These are phyloP conservation scores for Vitis cinerea DNA, from an alignment of 164 flowering plant species.

Conservation along the genomic window DNA sequence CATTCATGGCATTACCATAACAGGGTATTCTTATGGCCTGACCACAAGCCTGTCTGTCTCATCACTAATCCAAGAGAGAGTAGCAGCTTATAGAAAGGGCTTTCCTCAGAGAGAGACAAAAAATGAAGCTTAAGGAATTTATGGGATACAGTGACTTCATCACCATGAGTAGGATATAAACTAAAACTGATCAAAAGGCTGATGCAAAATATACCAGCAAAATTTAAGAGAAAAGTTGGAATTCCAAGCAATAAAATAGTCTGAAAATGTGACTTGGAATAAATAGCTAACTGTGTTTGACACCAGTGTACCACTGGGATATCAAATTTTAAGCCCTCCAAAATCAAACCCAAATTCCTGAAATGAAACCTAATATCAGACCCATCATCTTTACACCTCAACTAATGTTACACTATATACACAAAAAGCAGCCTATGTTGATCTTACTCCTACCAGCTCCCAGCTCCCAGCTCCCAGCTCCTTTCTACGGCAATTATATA, in stretches of 20 bases:
- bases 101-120: too few relatives aligned
- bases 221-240: too few relatives aligned
- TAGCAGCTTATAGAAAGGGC: too few relatives aligned
- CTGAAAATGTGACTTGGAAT: background rate
- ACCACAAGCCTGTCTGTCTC: too few relatives aligned
- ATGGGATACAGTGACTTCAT: too few relatives aligned
- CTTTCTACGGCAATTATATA: constrained; percentile 19
- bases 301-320: constrained; percentile 1
- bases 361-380: constrained; percentile 21
- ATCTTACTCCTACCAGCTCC: constrained; percentile 5
- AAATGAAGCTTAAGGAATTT: too few relatives aligned
- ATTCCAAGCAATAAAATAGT: background rate
- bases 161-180: too few relatives aligned
- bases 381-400: constrained; percentile 34
- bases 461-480: background rate
- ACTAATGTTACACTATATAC: constrained; percentile 42
- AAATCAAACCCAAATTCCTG: constrained; percentile 13
- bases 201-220: too few relatives aligned
- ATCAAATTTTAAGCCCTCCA: constrained; percentile 8
- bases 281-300: constrained; percentile 1
- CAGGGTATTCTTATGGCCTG: too few relatives aligned
- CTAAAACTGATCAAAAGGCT: too few relatives aligned
- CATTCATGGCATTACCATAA: too few relatives aligned
- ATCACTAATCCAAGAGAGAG: too few relatives aligned
- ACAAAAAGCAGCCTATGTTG: constrained; percentile 28